Evolutionary conservation across 495 filamentous ascomycete species (phyloP), one percentile per base, ranked within the genome.

Genomic region (Aspergillus sclerotiicarbonarius): DNA sequence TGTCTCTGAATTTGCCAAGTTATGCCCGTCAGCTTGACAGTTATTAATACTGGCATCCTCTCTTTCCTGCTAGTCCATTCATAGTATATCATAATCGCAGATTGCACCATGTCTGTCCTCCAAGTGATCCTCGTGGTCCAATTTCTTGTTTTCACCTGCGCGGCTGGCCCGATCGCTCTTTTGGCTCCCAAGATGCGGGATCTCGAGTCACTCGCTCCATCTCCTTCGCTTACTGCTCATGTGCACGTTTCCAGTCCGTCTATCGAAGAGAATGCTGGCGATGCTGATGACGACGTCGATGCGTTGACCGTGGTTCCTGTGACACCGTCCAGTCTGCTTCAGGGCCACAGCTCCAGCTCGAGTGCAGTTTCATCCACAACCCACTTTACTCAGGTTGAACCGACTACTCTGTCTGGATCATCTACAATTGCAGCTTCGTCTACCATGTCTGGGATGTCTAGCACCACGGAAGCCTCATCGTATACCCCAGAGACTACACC

Each of bases 151-250:
- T 46, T 61, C 25, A 48, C 48, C 30, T 73, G 64, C 45, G 72
- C 67, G 67, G 74, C 74, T 58, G 73, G 74, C 56, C 74, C 71
- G 63, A 74, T 77, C 53, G 54, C 62, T 61, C 67, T 56, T 50
- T 57, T 61, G 33, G 46, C 45, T 48, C 30, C 51, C 1, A 30
- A 31, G n/a, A 15, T 43, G n/a, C 47, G 53, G 9, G 29, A 53
- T 16, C 47, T 50, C 10, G 51, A 35, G 32, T 29, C 51, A 25
- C n/a, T 15, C 4, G 18, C 30, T 20, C 30, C 39, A 8, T 16
- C 19, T 16, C 20, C 53, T 47, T 30, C 39, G 19, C 37, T 52
- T 52, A 4, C 56, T 20, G 53, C 52, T 18, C 20, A 18, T 16
- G 19, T 37, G 15, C 33, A 37, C 19, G n/a, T 50, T 18, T 33